Conservation (phyloP, 1,139 yeast species). For the Blastobotrys arbuscula region DNA sequence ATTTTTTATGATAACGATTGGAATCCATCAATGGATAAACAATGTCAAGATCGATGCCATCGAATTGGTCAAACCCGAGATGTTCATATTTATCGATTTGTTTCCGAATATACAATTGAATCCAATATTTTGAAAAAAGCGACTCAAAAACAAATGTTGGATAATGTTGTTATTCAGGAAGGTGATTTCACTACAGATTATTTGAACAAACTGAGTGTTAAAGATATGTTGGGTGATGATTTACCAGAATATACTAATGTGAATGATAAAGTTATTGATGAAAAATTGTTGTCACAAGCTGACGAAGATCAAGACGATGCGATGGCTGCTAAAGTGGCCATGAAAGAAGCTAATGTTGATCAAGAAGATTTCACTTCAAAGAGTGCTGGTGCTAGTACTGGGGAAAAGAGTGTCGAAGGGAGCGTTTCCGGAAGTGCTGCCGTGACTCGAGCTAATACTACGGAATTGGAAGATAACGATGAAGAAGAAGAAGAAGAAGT, state of each 20-base stretch:
- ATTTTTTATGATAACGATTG: conserved; percentile 99
- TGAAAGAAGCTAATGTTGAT: conserved; percentile 80
- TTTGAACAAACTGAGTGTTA: conserved; percentile 83
- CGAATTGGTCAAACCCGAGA: conserved; percentile 98
- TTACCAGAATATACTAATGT: conserved; percentile 36
- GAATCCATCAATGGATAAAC: conserved; percentile 99
- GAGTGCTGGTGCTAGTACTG: conserved; percentile 14
- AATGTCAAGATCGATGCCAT: conserved; percentile 98
- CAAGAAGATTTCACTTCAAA: conserved; percentile 68
- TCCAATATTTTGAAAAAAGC: conserved; percentile 92
- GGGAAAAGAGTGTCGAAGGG: conserved; percentile 16
- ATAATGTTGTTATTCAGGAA: conserved; percentile 93
- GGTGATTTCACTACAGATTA: conserved; percentile 98
- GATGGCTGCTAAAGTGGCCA: conserved; percentile 82
- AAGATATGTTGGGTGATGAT: conserved; percentile 74
- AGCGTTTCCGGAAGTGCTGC: conserved; percentile 14
- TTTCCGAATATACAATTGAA: conserved; percentile 93
- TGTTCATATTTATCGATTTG: conserved; percentile 94
- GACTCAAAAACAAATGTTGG: conserved; percentile 90
- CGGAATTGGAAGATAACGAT: conserved; percentile 1
- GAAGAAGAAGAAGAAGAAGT: conserved; percentile 12
- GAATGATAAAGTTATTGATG: conserved; percentile 37
- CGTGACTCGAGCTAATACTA: conserved; percentile 8
- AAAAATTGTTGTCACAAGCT: conserved; percentile 76
- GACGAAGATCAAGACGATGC: conserved; percentile 98